Conservation (phyloP, 768 basidiomycete species). For the Trametes cingulata region DNA sequence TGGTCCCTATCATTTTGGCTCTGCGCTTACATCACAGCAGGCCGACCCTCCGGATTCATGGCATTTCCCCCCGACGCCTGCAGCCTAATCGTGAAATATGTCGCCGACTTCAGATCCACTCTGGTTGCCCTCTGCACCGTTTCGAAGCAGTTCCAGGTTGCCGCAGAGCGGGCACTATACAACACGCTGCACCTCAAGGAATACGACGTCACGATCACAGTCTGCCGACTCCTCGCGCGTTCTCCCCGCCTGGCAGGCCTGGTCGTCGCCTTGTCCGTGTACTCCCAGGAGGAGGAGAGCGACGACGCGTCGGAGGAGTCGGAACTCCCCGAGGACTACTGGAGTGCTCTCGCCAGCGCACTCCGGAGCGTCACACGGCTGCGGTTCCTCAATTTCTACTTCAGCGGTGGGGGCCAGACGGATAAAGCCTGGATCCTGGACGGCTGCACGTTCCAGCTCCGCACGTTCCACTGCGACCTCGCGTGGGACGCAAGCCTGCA, state of each 20-base stretch:
- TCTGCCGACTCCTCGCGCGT: slow-evolving; percentile 49
- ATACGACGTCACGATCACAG: slow-evolving; percentile 37
- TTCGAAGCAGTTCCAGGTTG: slow-evolving; percentile 52
- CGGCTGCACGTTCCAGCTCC: slow-evolving; percentile 53
- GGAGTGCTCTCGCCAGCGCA: slow-evolving; percentile 51
- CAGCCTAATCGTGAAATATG: slow-evolving; percentile 55
- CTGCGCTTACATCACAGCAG: background rate
- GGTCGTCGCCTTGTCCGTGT: slow-evolving; percentile 57
- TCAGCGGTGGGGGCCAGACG: slow-evolving; percentile 30
- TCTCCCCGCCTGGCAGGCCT: slow-evolving; percentile 50
- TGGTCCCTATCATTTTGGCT: background rate
- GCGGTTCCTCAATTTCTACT: slow-evolving; percentile 53
- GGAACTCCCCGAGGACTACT: slow-evolving; percentile 43
- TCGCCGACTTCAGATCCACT: slow-evolving; percentile 49
- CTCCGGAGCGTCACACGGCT: slow-evolving; percentile 49
- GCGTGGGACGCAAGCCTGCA: slow-evolving; percentile 61
- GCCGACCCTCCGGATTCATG: slow-evolving; percentile 40
- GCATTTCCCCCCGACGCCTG: slow-evolving; percentile 60
- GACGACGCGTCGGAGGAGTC: slow-evolving; percentile 27
- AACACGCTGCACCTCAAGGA: slow-evolving; percentile 53
- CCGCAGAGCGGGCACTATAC: slow-evolving; percentile 61
- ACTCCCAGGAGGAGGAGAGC: slow-evolving; percentile 35
- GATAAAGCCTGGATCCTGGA: slow-evolving; percentile 41
- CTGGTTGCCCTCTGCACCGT: slow-evolving; percentile 60
- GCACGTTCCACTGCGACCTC: slow-evolving; percentile 63